Evolutionary conservation across 164 flowering plant genomes (phyloP).

Genomic region (Houttuynia cordata): DNA sequence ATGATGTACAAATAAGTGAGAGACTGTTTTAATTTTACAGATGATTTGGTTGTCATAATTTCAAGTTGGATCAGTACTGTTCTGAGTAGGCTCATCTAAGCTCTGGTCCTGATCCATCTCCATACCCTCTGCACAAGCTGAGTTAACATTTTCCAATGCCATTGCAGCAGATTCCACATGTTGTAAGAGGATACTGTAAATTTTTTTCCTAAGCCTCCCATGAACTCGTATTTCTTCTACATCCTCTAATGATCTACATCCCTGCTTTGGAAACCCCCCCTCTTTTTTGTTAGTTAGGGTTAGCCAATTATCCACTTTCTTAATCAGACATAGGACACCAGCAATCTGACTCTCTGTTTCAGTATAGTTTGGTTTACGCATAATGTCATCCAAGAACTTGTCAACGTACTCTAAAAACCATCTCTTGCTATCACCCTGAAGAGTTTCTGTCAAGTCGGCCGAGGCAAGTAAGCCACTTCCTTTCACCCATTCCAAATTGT

Average conservation of each 20-base stretch:
- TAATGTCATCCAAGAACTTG: conserved; percentile 35
- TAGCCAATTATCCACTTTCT: conserved; percentile 48
- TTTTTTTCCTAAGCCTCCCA: conserved; percentile 36
- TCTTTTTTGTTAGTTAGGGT: conserved; percentile 18
- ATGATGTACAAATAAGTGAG: neutral
- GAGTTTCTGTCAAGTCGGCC: conserved; percentile 18
- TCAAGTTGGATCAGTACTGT: neutral
- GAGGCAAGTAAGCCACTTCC: conserved; percentile 21
- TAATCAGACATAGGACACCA: conserved; percentile 34
- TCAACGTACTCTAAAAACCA: conserved; percentile 39
- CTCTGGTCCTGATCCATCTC: conserved; percentile 1
- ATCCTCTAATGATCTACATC: conserved; percentile 6
- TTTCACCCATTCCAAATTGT: conserved; percentile 27
- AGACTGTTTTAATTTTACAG: too few relatives aligned
- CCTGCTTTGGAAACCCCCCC: conserved; percentile 1
- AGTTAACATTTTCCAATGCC: conserved; percentile 19
- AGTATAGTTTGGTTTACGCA: conserved; percentile 9
- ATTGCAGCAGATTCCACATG: conserved; percentile 41
- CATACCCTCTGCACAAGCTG: conserved; percentile 7
- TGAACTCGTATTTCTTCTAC: conserved; percentile 24
- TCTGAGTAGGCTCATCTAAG: neutral
- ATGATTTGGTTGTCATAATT: neutral
- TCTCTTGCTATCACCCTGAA: conserved; percentile 32
- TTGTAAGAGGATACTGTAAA: conserved; percentile 36
- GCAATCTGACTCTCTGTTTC: conserved; percentile 24